Evolutionary conservation across 2,329 filamentous ascomycete genomes (phyloP).

Genomic region (Lachnellula subtilissima): DNA sequence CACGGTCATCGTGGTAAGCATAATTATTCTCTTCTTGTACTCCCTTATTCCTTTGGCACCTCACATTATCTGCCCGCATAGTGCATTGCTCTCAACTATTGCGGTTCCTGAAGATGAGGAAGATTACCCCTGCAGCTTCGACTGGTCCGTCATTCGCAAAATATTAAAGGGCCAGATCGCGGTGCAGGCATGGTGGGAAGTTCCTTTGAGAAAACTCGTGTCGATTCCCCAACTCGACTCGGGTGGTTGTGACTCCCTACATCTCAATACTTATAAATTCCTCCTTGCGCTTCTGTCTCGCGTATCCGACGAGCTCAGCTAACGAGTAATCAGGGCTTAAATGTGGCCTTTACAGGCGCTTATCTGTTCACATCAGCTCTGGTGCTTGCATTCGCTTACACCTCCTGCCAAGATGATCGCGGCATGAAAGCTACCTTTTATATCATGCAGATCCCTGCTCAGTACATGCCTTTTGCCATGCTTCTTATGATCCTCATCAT

Average conservation of each 20-base stretch:
- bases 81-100: conserved; percentile 44
- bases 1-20: conserved; percentile 58
- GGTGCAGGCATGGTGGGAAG: conserved; percentile 54
- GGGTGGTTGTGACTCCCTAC: conserved; percentile 36
- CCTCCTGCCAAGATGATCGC: conserved; percentile 78
- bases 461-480: conserved; percentile 76
- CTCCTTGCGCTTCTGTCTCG: conserved; percentile 20
- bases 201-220: conserved; percentile 47
- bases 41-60: conserved; percentile 36
- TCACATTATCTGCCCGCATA: conserved; percentile 60
- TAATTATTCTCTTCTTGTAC: conserved; percentile 19
- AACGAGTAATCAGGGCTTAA: conserved; percentile 41
- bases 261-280: conserved; percentile 17
- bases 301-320: conserved; percentile 1
- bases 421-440: conserved; percentile 73
- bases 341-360: conserved; percentile 44
- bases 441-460: conserved; percentile 77
- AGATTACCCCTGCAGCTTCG: conserved; percentile 52
- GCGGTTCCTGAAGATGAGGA: conserved; percentile 57
- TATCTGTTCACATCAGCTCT: conserved; percentile 58
- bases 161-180: conserved; percentile 45
- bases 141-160: conserved; percentile 48
- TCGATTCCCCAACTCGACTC: conserved; percentile 32
- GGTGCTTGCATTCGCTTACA: conserved; percentile 76
- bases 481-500: conserved; percentile 70